Percentiles rank a stretch among this genome's conserved stretches.
phyloP scores from a whole-genome alignment of 352 stramenopile genomes.

The Phytophthora hibernalis region DNA sequence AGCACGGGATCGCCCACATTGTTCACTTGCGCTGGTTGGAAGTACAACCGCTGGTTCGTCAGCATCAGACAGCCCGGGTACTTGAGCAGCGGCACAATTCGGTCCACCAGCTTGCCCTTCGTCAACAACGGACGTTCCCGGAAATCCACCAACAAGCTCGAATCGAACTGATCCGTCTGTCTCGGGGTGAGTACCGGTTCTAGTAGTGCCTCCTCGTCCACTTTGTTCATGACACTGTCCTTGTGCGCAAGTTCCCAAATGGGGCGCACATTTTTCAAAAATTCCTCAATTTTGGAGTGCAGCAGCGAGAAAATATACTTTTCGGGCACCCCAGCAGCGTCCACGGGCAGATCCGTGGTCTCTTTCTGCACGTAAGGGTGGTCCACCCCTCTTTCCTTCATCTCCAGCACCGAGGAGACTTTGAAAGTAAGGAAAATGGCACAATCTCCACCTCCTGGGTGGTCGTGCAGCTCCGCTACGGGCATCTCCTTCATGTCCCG shows the following conservation, averaged over 20 bases:
- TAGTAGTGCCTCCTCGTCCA: conserved; percentile 85
- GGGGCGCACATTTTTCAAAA: conserved; percentile 72
- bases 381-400: conserved; percentile 89
- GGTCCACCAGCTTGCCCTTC: conserved; percentile 82
- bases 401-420: conserved; percentile 69
- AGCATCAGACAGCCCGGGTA: conserved; percentile 94
- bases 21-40: conserved; percentile 93
- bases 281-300: conserved; percentile 86
- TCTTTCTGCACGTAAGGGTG: conserved; percentile 81
- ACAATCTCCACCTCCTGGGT: conserved; percentile 43
- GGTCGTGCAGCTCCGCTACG: conserved; percentile 62
- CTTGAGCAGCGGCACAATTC: conserved; percentile 92
- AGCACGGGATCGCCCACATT: conserved; percentile 91
- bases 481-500: conserved; percentile 78
- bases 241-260: conserved; percentile 75
- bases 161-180: conserved; percentile 90
- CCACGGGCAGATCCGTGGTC: conserved; percentile 21
- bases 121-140: conserved; percentile 81
- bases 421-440: conserved; percentile 78
- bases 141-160: conserved; percentile 91
- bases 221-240: conserved; percentile 81
- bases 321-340: conserved; percentile 20
- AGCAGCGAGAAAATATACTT: conserved; percentile 88
- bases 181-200: conserved; percentile 72
- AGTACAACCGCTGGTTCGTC: conserved; percentile 90